Evolutionary conservation across 352 stramenopile species (phyloP).

Genomic region (Halophytophthora polymorphica): DNA sequence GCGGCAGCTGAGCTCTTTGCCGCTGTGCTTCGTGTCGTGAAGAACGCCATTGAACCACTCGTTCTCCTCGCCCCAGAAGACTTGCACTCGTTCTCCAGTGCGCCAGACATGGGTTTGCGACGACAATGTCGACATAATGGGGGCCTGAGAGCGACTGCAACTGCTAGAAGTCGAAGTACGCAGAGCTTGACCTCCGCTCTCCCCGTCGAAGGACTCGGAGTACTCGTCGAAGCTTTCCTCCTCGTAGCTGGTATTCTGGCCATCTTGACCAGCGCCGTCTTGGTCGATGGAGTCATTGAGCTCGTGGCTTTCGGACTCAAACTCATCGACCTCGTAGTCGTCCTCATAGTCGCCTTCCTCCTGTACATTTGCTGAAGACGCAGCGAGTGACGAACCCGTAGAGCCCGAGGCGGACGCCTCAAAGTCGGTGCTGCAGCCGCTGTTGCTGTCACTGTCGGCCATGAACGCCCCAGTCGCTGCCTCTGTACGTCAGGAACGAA

Average conservation of each 20-base stretch:
- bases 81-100: slow-evolving; percentile 34
- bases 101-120: not conserved
- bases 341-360: not conserved
- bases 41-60: slow-evolving; percentile 44
- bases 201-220: slow-evolving; percentile 46
- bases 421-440: slow-evolving; percentile 17
- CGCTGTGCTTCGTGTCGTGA: slow-evolving; percentile 2
- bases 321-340: too few species aligned
- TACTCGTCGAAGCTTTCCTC: slow-evolving; percentile 50
- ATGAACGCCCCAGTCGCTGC: slow-evolving; percentile 8
- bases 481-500: too few species aligned
- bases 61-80: slow-evolving; percentile 41
- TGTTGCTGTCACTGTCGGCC: slow-evolving; percentile 3
- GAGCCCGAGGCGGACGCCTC: slow-evolving; percentile 8
- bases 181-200: too few species aligned
- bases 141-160: not conserved
- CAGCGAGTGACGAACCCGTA: not conserved
- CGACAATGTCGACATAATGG: too few species aligned
- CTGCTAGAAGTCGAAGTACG: too few species aligned
- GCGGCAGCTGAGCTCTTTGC: slow-evolving; percentile 14
- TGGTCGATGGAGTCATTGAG: too few species aligned
- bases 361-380: not conserved
- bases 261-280: too few species aligned
- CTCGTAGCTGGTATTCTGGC: slow-evolving; percentile 15
- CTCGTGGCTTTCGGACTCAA: too few species aligned